Base-by-base conservation (phyloP, 2,329 filamentous ascomycete genomes). In the Lizonia empirigonia region DNA sequence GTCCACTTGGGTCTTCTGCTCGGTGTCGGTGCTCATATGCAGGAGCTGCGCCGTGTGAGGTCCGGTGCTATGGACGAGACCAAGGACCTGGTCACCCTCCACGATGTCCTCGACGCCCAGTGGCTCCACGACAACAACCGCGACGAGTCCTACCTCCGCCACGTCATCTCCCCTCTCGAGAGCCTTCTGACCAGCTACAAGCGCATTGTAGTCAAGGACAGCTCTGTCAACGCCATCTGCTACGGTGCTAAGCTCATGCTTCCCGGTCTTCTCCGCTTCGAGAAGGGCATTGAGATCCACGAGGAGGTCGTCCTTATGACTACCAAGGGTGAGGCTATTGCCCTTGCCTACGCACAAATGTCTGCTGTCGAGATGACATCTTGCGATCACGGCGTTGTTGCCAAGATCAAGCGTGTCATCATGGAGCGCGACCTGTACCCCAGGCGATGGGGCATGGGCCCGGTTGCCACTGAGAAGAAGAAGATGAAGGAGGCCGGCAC, bases 381-480 rank as follows among this genome's bases (percentile, higher is more conserved):
- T 26, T 97, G 94, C 77, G 92, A 97, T 73, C 94, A 99, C 77
- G 94, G 94, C 67, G 91, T 97, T 52, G 93, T 97, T 53, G 94
- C 94, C 66, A 97, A 97, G 83, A 91, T 99, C 74, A 99, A 99
- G 87, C 88, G 94, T 68, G 96, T 92, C 77, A 99, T 99, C 77
- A 99, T 99, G 94, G 94, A 99, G 83, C 90, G 94, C 68, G 94
- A 97, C 74, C 83, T 97, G 53, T 99, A 99, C 83, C 94, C 94
- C 59, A 85, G 91, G 74, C 83, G 93, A 81, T 99, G 94, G 94
- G 94, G 94, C 62, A 85, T 97, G 71, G 94, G 94, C 56, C 93
- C 94, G 44, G 87, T 93, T 54, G 94, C 94, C 40, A 79, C 88
- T 39, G 91, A 97, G 83, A 99, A 99, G 87, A 99, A 99, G 89